Evolutionary conservation across 2,329 filamentous ascomycete genomes (phyloP).

Genomic region (Periglandula ipomoeae): DNA sequence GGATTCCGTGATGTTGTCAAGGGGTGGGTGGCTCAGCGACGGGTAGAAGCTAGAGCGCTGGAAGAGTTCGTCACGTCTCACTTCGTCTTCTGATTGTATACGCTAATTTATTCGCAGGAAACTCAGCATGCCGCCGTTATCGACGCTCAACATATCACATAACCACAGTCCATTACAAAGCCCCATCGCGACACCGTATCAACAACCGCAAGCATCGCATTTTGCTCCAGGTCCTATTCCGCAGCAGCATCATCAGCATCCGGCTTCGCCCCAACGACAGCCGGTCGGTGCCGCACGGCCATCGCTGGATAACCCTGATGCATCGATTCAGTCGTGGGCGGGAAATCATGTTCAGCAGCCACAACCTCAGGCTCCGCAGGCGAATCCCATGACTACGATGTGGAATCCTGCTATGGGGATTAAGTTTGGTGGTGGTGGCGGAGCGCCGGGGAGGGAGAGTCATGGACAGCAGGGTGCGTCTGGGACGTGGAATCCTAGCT

Average conservation of each 20-base stretch:
- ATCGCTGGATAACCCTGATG: slow-evolving; percentile 28
- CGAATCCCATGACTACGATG: slow-evolving; percentile 21
- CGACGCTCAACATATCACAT: slow-evolving; percentile 31
- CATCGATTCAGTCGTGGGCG: slow-evolving; percentile 51
- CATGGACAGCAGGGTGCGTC: slow-evolving; percentile 15
- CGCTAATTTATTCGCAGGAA: slow-evolving; percentile 27
- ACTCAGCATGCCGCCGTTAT: slow-evolving; percentile 41
- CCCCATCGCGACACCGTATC: slow-evolving; percentile 7
- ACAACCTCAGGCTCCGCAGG: slow-evolving; percentile 35
- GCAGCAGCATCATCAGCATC: background rate
- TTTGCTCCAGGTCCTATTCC: slow-evolving; percentile 6
- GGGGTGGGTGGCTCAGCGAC: slow-evolving; percentile 69
- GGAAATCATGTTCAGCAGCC: slow-evolving; percentile 48
- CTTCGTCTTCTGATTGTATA: background rate
- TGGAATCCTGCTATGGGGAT: slow-evolving; percentile 81
- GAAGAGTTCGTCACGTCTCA: slow-evolving; percentile 53
- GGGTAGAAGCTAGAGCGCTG: slow-evolving; percentile 69
- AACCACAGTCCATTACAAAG: slow-evolving; percentile 13
- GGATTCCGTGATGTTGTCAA: slow-evolving; percentile 72
- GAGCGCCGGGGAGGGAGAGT: slow-evolving; percentile 14
- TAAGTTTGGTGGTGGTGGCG: slow-evolving; percentile 50
- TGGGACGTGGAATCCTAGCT: slow-evolving; percentile 50
- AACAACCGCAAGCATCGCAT: slow-evolving; percentile 11
- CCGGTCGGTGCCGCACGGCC: slow-evolving; percentile 16
- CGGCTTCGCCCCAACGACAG: slow-evolving; percentile 8